These are phyloP conservation scores for Alloteropsis semialata DNA, from an alignment of 176 grass and related monocot species.

Conservation along the genomic window DNA sequence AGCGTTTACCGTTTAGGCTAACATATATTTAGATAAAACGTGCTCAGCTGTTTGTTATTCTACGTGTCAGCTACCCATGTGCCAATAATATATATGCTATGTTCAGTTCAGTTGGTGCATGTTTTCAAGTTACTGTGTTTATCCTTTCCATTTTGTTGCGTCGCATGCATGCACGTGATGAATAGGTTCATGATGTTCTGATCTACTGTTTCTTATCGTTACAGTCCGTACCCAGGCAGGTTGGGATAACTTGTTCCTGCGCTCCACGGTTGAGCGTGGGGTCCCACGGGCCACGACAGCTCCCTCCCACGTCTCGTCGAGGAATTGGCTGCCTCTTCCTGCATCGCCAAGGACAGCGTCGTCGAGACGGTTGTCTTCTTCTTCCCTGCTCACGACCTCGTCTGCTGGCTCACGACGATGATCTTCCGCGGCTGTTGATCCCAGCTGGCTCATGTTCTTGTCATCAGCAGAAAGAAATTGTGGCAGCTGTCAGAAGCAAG, in stretches of 20 bases:
- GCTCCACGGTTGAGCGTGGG: neutral
- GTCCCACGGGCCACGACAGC: constrained; percentile 6
- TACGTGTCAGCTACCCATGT: no score
- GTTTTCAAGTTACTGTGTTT: neutral
- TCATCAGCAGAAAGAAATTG: neutral
- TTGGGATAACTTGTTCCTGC: constrained; percentile 31
- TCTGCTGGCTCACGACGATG: no score
- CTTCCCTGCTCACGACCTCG: neutral
- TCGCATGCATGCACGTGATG: no score
- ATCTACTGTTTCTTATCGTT: no score
- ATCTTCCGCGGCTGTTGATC: neutral
- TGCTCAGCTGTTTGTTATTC: no score
- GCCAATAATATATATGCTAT: no score
- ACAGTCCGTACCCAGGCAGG: constrained; percentile 48
- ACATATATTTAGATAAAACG: no score
- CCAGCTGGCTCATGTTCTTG: constrained; percentile 31
- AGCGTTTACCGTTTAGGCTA: no score
- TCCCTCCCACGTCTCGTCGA: constrained; percentile 29
- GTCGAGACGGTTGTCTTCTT: neutral
- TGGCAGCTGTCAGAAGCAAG: neutral
- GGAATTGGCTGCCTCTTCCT: neutral
- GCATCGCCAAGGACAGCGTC: neutral
- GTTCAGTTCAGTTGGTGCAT: no score
- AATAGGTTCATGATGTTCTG: no score
- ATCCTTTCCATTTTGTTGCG: neutral